phyloP scores from a whole-genome alignment of 352 stramenopile species.

The Phytophthora tentaculata region DNA sequence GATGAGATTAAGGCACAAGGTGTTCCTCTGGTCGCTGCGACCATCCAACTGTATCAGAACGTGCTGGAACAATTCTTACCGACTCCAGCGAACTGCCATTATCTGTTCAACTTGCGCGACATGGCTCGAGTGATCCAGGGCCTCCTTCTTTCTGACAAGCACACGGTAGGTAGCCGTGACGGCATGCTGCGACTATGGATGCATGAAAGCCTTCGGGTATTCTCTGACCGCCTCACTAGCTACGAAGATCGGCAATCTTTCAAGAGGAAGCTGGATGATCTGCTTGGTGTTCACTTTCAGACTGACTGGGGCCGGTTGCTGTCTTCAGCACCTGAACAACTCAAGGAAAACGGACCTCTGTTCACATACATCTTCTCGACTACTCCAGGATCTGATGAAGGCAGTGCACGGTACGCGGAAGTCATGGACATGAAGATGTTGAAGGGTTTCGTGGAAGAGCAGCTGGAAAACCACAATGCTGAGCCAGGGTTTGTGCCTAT shows the following conservation, averaged over 20 bases:
- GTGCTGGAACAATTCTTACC: constrained; percentile 89
- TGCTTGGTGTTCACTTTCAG: constrained; percentile 79
- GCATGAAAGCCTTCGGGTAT: constrained; percentile 91
- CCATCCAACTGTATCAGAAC: constrained; percentile 88
- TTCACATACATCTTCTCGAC: constrained; percentile 85
- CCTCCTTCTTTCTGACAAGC: constrained; percentile 76
- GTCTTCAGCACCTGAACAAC: constrained; percentile 54
- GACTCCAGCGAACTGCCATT: constrained; percentile 90
- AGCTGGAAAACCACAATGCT: constrained; percentile 92
- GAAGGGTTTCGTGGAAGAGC: constrained; percentile 91
- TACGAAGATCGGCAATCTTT: constrained; percentile 90
- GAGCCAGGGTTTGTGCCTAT: constrained; percentile 89
- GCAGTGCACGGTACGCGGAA: constrained; percentile 71
- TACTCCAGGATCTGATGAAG: constrained; percentile 30
- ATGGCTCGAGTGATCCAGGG: constrained; percentile 91
- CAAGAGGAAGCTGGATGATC: constrained; percentile 84
- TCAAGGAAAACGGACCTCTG: constrained; percentile 82
- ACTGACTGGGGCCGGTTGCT: constrained; percentile 79
- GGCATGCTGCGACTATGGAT: constrained; percentile 88
- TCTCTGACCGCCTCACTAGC: constrained; percentile 92
- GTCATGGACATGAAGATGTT: constrained; percentile 87
- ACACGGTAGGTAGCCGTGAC: constrained; percentile 74
- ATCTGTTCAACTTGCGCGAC: constrained; percentile 90
- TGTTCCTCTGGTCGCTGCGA: constrained; percentile 72
- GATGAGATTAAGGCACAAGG: constrained; percentile 89